phyloP scores from a whole-genome alignment of 148 eudicot species.

The Persicaria maculosa region DNA sequence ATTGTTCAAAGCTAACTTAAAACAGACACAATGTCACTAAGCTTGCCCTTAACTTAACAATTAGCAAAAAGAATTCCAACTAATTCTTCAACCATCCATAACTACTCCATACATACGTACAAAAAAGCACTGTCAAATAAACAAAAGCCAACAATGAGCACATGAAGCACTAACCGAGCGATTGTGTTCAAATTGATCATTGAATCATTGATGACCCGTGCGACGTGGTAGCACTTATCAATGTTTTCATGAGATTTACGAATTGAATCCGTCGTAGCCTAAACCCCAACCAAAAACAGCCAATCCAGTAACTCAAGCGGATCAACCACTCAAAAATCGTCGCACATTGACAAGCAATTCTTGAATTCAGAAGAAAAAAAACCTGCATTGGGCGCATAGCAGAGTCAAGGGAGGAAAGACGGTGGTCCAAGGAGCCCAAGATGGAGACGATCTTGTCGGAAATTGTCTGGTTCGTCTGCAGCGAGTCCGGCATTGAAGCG shows the following conservation, averaged over 20 bases:
- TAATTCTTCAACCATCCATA: too few species aligned
- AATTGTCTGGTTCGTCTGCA: slow-evolving; percentile 67
- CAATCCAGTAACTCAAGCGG: slow-evolving; percentile 5
- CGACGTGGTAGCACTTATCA: slow-evolving; percentile 78
- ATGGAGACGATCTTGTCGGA: slow-evolving; percentile 75
- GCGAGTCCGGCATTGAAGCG: slow-evolving; percentile 69
- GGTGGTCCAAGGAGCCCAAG: slow-evolving; percentile 91
- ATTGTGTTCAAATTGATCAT: slow-evolving; percentile 58
- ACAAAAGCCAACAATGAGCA: too few species aligned
- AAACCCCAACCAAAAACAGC: background rate
- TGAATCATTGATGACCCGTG: slow-evolving; percentile 55
- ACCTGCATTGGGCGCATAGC: slow-evolving; percentile 99
- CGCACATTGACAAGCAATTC: background rate
- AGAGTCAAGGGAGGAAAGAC: slow-evolving; percentile 89
- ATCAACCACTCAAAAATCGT: background rate
- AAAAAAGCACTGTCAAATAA: too few species aligned
- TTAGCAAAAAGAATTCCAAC: too few species aligned
- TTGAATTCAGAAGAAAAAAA: background rate
- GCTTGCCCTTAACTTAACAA: too few species aligned
- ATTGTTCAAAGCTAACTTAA: too few species aligned
- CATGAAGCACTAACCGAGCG: slow-evolving; percentile 47
- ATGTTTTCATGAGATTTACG: slow-evolving; percentile 86
- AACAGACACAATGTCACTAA: too few species aligned
- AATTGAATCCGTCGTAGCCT: slow-evolving; percentile 81
- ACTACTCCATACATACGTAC: too few species aligned